Evolutionary conservation across 208 protist genomes (phyloP).

Genomic region (Trypanosoma rangeli): DNA sequence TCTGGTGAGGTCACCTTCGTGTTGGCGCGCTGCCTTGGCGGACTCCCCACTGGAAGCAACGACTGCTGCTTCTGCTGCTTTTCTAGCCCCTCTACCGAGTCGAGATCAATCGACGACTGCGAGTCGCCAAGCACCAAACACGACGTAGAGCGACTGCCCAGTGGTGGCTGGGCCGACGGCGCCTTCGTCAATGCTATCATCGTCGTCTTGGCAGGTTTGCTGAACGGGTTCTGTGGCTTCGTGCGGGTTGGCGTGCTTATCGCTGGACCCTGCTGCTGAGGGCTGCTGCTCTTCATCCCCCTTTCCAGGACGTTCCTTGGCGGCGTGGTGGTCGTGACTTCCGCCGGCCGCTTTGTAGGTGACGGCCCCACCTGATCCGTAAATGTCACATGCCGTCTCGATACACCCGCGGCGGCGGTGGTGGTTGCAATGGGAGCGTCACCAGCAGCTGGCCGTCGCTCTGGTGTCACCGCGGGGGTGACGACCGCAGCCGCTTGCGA

Average conservation of each 20-base stretch:
- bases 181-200: conserved; percentile 7
- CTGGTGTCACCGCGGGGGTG: background rate
- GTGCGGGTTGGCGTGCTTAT: background rate
- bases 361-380: background rate
- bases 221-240: conserved; percentile 45
- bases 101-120: conserved; percentile 8
- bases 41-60: background rate
- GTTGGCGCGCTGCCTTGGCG: background rate
- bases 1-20: conserved; percentile 4
- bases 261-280: background rate
- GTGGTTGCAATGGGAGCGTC: background rate
- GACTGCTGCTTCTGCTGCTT: conserved; percentile 1
- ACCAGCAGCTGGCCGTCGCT: background rate
- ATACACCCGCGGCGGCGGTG: background rate
- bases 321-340: background rate
- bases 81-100: background rate
- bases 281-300: background rate
- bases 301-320: no score
- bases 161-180: background rate
- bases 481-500: background rate
- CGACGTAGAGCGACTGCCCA: background rate
- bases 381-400: conserved; percentile 15
- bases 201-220: conserved; percentile 22
- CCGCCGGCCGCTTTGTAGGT: background rate
- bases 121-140: conserved; percentile 22